phyloP scores from a whole-genome alignment of 2,329 filamentous ascomycete species.

The Trichoderma guizhouense region DNA sequence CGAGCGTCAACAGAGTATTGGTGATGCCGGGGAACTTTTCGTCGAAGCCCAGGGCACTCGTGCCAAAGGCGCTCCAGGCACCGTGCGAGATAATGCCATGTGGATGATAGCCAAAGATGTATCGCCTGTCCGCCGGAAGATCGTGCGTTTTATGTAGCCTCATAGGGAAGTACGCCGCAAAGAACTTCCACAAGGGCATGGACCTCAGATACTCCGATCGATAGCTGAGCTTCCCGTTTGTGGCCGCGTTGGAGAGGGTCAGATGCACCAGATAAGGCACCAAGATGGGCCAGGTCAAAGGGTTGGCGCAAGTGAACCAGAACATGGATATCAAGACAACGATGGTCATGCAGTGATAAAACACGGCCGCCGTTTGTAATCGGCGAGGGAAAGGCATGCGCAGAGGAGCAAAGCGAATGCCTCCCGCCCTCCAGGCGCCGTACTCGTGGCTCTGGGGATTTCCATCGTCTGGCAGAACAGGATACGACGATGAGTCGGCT shows the following conservation, averaged over 20 bases:
- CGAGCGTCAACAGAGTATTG: conserved; percentile 89
- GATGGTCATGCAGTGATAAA: conserved; percentile 70
- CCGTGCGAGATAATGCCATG: conserved; percentile 97
- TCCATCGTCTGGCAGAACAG: conserved; percentile 26
- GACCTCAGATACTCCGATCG: conserved; percentile 73
- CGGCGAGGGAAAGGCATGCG: conserved; percentile 68
- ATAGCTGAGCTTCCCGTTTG: conserved; percentile 69
- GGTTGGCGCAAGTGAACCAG: conserved; percentile 87
- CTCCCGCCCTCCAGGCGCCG: conserved; percentile 38
- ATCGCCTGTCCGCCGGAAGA: conserved; percentile 78
- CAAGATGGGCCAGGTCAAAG: conserved; percentile 80
- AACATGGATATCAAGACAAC: conserved; percentile 72
- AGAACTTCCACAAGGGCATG: conserved; percentile 78
- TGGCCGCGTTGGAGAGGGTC: conserved; percentile 72
- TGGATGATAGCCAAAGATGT: conserved; percentile 95
- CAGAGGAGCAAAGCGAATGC: conserved; percentile 81
- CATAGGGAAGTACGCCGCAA: conserved; percentile 90
- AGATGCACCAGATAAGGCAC: conserved; percentile 79
- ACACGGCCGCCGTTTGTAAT: conserved; percentile 73
- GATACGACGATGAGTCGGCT: conserved; percentile 23
- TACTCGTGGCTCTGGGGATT: conserved; percentile 25
- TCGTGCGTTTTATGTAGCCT: conserved; percentile 79
- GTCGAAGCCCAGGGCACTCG: conserved; percentile 82
- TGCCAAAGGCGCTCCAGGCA: conserved; percentile 88
- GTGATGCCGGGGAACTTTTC: conserved; percentile 92